phyloP scores from a whole-genome alignment of 768 basidiomycete genomes.

The Amanita brunnescens region DNA sequence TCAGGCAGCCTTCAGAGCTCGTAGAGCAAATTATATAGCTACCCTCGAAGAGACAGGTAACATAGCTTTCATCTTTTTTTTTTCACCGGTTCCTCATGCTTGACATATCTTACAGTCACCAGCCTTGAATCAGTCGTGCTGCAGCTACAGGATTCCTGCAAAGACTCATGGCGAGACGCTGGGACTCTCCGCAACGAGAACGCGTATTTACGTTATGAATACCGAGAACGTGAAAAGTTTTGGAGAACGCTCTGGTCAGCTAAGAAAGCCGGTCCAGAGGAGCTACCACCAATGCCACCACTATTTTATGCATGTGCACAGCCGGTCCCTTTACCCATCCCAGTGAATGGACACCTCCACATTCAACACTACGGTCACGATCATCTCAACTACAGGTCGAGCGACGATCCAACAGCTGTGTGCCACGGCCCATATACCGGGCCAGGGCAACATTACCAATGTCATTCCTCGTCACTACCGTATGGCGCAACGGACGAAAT shows the following conservation, averaged over 20 bases:
- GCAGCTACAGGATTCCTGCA: conserved; percentile 74
- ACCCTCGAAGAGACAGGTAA: conserved; percentile 77
- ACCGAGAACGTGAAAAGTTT: conserved; percentile 64
- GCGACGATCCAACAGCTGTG: conserved; percentile 32
- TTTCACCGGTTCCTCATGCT: conserved; percentile 13
- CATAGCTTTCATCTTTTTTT: conserved; percentile 6
- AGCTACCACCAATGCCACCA: conserved; percentile 41
- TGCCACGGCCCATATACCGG: conserved; percentile 37
- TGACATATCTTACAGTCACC: conserved; percentile 42
- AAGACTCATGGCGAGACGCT: conserved; percentile 54
- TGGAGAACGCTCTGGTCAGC: conserved; percentile 65
- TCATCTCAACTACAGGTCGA: conserved; percentile 39
- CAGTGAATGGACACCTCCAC: conserved; percentile 26
- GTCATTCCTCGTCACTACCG: conserved; percentile 41
- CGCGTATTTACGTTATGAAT: conserved; percentile 51
- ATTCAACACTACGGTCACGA: conserved; percentile 26
- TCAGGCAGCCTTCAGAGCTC: conserved; percentile 75
- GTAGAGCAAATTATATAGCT: conserved; percentile 80
- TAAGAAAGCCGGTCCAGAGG: conserved; percentile 51
- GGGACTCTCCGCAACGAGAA: conserved; percentile 61
- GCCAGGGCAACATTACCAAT: conserved; percentile 29
- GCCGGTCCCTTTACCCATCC: conserved; percentile 25
- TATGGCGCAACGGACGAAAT: conserved; percentile 22
- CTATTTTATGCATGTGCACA: conserved; percentile 7
- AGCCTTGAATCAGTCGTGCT: conserved; percentile 80